Conservation (phyloP, 2,329 filamentous ascomycete species). For the Fusarium agapanthi region DNA sequence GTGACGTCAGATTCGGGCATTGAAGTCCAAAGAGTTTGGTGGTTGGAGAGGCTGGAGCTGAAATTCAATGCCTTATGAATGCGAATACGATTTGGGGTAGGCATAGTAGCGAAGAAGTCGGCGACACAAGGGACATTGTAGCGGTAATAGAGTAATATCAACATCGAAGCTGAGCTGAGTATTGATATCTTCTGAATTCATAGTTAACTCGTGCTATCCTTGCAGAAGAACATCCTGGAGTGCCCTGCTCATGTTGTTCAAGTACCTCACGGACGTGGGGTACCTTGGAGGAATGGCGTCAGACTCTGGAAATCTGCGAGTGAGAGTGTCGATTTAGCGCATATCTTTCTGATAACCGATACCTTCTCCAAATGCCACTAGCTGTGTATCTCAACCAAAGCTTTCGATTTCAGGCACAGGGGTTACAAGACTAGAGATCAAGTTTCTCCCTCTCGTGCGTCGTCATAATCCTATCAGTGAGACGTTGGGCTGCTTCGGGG, state of each 20-base stretch:
- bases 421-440: conserved; percentile 4
- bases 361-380: conserved; percentile 24
- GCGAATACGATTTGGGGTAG: background rate
- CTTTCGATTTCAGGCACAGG: conserved; percentile 7
- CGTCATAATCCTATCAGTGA: conserved; percentile 17
- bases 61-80: background rate
- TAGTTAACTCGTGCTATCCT: background rate
- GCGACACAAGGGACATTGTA: background rate
- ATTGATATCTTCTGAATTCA: background rate
- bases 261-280: conserved; percentile 20
- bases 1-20: conserved; percentile 30
- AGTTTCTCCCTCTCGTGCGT: conserved; percentile 15
- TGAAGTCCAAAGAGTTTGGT: conserved; percentile 1
- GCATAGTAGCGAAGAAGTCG: background rate
- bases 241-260: conserved; percentile 4
- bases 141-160: background rate
- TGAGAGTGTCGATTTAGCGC: conserved; percentile 17
- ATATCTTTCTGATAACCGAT: conserved; percentile 14
- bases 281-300: conserved; percentile 28
- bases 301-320: conserved; percentile 7
- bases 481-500: background rate
- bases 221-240: conserved; percentile 1
- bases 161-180: background rate
- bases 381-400: background rate
- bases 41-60: background rate